phyloP scores from a whole-genome alignment of 352 stramenopile species.

The Pilasporangium apinafurcum region DNA sequence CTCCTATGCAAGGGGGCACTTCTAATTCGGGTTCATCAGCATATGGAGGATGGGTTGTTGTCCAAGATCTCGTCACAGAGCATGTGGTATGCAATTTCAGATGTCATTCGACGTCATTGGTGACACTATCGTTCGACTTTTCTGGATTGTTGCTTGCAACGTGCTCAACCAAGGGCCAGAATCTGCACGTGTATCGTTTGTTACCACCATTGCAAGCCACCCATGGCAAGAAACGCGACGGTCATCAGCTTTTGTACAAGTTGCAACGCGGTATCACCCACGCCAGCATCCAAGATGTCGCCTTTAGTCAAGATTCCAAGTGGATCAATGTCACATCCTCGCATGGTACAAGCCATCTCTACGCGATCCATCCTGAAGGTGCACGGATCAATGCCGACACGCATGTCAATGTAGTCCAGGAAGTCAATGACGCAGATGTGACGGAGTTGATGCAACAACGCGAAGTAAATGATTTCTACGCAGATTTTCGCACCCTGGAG shows the following conservation, averaged over 20 bases:
- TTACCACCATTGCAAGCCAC: conserved; percentile 40
- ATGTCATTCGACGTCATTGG: conserved; percentile 66
- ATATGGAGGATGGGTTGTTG: conserved; percentile 50
- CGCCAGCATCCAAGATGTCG: conserved; percentile 75
- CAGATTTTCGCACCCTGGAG: conserved; percentile 52
- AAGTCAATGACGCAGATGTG: conserved; percentile 1
- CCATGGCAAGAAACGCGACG: conserved; percentile 1
- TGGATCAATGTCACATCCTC: conserved; percentile 84
- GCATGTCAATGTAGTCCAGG: conserved; percentile 37
- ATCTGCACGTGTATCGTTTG: conserved; percentile 79
- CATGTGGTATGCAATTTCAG: conserved; percentile 67
- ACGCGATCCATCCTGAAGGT: conserved; percentile 72
- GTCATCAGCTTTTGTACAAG: conserved; percentile 74
- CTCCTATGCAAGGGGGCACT: conserved; percentile 1
- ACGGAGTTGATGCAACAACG: conserved; percentile 17
- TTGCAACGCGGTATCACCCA: conserved; percentile 84
- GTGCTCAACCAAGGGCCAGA: conserved; percentile 81
- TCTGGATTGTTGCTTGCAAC: conserved; percentile 72
- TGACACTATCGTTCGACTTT: conserved; percentile 70
- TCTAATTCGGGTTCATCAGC: conserved; percentile 10
- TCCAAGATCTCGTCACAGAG: conserved; percentile 60
- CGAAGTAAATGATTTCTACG: conserved; percentile 71
- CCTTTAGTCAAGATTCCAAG: conserved; percentile 79
- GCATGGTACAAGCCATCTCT: conserved; percentile 83
- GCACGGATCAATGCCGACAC: conserved; percentile 60